A percentile compares a stretch with the other conserved stretches of the same genome.
Conservation (phyloP, 1,284 basidiomycete species). For the Dichomitus squalens region DNA sequence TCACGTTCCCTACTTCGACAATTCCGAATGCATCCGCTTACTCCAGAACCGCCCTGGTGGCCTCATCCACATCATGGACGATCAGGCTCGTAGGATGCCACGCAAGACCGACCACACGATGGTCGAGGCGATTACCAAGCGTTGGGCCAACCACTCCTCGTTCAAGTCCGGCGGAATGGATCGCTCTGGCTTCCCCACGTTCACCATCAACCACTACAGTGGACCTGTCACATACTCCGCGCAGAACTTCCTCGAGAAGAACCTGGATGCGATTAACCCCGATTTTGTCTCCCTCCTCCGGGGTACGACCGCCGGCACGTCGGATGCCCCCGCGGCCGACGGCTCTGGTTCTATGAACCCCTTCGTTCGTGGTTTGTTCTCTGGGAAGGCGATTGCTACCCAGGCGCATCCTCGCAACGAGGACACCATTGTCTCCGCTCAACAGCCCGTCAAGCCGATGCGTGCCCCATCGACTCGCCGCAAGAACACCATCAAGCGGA, state of each 20-base stretch:
- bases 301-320: conserved; percentile 46
- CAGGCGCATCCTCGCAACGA: conserved; percentile 91
- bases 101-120: conserved; percentile 95
- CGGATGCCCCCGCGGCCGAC: conserved; percentile 53
- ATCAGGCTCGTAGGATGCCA: conserved; percentile 83
- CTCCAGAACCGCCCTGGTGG: conserved; percentile 90
- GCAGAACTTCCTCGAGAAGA: conserved; percentile 88
- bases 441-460: conserved; percentile 92
- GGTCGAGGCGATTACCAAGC: conserved; percentile 92
- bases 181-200: conserved; percentile 82
- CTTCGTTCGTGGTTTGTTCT: conserved; percentile 91
- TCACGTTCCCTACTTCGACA: conserved; percentile 86
- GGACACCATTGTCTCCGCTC: conserved; percentile 92
- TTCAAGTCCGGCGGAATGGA: conserved; percentile 84
- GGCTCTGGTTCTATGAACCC: conserved; percentile 82
- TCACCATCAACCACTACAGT: conserved; percentile 92
- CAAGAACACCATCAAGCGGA: conserved; percentile 70
- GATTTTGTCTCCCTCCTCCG: conserved; percentile 91
- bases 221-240: conserved; percentile 91
- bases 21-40: conserved; percentile 86
- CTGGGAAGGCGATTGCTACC: conserved; percentile 84
- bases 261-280: conserved; percentile 88
- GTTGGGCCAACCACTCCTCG: conserved; percentile 91
- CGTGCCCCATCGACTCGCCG: conserved; percentile 86
- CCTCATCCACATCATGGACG: conserved; percentile 96